Evolutionary conservation across 148 eudicot genomes (phyloP), one percentile per base, ranked within the genome.

Genomic region (Gaultheria prostrata): DNA sequence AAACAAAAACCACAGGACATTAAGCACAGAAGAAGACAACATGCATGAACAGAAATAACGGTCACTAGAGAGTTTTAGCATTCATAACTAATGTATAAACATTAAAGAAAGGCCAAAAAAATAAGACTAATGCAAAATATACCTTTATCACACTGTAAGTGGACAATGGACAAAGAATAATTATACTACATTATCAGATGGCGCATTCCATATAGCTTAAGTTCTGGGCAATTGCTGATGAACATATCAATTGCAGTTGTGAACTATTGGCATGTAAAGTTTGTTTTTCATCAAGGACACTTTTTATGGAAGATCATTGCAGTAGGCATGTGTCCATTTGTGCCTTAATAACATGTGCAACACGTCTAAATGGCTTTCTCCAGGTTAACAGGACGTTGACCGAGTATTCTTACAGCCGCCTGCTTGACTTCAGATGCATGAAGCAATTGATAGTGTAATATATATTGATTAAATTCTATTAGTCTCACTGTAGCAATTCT

Each of bases 1-100:
- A 82, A 63, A 63, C 67, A 56, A 63, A 67, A 79, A 48, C 75
- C 69, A 80, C 73, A 20, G 32, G 74, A 57, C 57, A 67, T 45
- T 43, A 69, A 51, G 71, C 1, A 45, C 59, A 48, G 8, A 43
- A 20, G n/a, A 67, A 33, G 45, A 59, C 32, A 45, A 8, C 80
- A 75, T 11, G 12, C 10, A 76, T 63, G 85, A 30, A 67, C 35
- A 70, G 26, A 1, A 28, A 79, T 48, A 70, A 51, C 39, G 9
- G 11, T 46, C 51, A 67, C 6, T 39, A 39, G 43, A 39, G 43
- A 39, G 4, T 4, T 4, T 39, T 39, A 39, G 3, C 4, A 39
- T 39, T 39, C 43, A 39, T 39, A 39, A 39, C 6, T 39, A 39
- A 39, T 3, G 6, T 39, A 39, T 5, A 39, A 4, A 39, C 43